Percentiles rank a stretch among this genome's conserved stretches.
These are phyloP conservation scores for Calocera viscosa DNA, from an alignment of 768 basidiomycete genomes.

Conservation along the genomic window DNA sequence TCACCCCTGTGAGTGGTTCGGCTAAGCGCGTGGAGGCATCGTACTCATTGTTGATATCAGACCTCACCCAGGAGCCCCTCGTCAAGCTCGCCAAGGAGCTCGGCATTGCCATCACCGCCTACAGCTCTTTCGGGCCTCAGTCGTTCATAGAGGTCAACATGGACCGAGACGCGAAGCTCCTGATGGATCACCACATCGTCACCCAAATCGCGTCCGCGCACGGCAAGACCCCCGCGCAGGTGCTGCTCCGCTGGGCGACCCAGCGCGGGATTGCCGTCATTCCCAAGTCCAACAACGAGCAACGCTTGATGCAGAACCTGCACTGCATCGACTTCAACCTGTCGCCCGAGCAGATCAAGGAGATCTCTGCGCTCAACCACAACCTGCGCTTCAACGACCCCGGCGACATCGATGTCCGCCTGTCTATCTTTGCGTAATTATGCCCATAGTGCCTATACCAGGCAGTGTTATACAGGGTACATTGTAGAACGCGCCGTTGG, in stretches of 20 bases:
- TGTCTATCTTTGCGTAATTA: conserved; percentile 57
- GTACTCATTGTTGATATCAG: neutral
- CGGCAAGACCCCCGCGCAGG: conserved; percentile 40
- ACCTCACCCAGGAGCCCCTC: conserved; percentile 39
- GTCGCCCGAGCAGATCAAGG: conserved; percentile 42
- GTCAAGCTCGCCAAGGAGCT: conserved; percentile 33
- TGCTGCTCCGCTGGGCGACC: conserved; percentile 67
- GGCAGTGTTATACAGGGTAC: conserved; percentile 7
- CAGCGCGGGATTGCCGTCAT: conserved; percentile 63
- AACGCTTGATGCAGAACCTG: conserved; percentile 44
- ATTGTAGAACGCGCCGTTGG: neutral
- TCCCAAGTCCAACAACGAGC: conserved; percentile 49
- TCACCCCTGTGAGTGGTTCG: conserved; percentile 32
- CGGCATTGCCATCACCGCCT: conserved; percentile 42
- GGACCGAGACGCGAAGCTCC: conserved; percentile 32
- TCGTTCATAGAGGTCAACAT: conserved; percentile 55
- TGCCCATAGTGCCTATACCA: neutral
- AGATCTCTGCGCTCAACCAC: conserved; percentile 47
- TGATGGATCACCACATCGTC: conserved; percentile 15
- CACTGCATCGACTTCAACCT: conserved; percentile 39
- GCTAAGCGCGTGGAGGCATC: neutral
- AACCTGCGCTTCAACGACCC: conserved; percentile 61
- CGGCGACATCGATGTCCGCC: conserved; percentile 46
- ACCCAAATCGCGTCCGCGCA: conserved; percentile 13
- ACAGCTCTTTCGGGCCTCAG: conserved; percentile 44